These are phyloP conservation scores for Deinandra increscens DNA, from an alignment of 129 eudicot species.

Conservation along the genomic window DNA sequence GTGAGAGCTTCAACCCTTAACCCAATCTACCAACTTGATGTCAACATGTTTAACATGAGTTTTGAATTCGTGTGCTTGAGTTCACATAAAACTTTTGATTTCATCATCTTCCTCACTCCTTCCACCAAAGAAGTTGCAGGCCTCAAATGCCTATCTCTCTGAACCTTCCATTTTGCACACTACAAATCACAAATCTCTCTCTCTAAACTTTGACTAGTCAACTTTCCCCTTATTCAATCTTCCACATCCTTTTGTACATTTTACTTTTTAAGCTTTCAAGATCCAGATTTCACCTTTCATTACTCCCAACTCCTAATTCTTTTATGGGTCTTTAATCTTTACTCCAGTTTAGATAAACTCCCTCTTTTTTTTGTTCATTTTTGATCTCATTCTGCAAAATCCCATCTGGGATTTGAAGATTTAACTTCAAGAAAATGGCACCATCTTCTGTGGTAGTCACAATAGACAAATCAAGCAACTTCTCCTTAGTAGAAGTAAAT, in stretches of 20 bases:
- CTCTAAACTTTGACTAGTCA: constrained; percentile 21
- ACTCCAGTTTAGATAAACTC: neutral
- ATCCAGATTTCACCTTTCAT: constrained; percentile 25
- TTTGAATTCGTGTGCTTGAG: too few relatives aligned
- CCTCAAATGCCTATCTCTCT: neutral
- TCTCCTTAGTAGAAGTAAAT: constrained; percentile 41
- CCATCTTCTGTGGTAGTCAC: constrained; percentile 43
- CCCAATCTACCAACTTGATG: too few relatives aligned
- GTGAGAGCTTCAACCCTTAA: too few relatives aligned
- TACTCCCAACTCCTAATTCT: neutral
- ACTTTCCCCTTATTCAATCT: constrained; percentile 3
- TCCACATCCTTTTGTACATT: constrained; percentile 17
- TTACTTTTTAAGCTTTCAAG: neutral
- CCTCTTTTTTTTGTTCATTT: neutral
- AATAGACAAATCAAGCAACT: constrained; percentile 31
- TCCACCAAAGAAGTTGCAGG: constrained; percentile 7
- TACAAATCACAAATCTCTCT: constrained; percentile 3
- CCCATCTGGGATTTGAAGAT: constrained; percentile 27
- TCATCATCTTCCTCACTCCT: too few relatives aligned
- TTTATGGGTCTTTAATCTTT: constrained; percentile 7
- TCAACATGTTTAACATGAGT: too few relatives aligned
- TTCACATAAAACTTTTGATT: too few relatives aligned
- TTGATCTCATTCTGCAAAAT: neutral
- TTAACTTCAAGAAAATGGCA: constrained; percentile 31
- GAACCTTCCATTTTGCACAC: constrained; percentile 14